Evolutionary conservation across 345 rosid species (phyloP).

Genomic region (Atalantia buxifolia): DNA sequence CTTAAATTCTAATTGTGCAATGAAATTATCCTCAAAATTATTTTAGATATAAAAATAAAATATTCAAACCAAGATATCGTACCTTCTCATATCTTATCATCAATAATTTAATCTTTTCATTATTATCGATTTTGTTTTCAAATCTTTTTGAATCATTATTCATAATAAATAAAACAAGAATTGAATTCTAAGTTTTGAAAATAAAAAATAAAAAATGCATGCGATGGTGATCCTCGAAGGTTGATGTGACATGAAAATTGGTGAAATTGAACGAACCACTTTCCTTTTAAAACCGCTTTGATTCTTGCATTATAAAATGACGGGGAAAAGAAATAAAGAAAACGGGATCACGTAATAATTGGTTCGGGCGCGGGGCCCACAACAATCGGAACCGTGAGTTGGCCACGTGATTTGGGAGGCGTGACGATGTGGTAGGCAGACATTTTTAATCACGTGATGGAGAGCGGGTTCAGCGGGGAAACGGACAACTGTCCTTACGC

Average conservation of each 20-base stretch:
- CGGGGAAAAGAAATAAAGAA: not conserved
- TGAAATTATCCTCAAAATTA: not conserved
- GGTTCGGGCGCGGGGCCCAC: conserved; percentile 26
- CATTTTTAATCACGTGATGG: conserved; percentile 51
- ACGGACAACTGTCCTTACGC: conserved; percentile 26
- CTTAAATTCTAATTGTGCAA: no score
- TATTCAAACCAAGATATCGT: not conserved
- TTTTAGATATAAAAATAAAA: not conserved
- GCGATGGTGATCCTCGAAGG: not conserved
- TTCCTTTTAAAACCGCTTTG: not conserved
- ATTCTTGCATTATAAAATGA: not conserved
- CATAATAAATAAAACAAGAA: not conserved
- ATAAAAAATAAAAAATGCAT: not conserved
- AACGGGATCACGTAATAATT: conserved; percentile 26
- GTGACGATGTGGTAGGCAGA: conserved; percentile 30
- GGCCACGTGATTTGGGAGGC: conserved; percentile 67
- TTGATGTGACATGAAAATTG: not conserved
- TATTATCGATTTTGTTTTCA: not conserved
- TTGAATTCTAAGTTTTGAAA: not conserved
- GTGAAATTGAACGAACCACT: not conserved
- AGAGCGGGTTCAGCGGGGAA: conserved; percentile 31
- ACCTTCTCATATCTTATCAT: not conserved
- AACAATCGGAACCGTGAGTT: conserved; percentile 34
- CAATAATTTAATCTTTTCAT: not conserved
- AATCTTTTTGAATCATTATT: not conserved